Base-by-base conservation (phyloP, 305 asterid genomes). In the Striga hermonthica region DNA sequence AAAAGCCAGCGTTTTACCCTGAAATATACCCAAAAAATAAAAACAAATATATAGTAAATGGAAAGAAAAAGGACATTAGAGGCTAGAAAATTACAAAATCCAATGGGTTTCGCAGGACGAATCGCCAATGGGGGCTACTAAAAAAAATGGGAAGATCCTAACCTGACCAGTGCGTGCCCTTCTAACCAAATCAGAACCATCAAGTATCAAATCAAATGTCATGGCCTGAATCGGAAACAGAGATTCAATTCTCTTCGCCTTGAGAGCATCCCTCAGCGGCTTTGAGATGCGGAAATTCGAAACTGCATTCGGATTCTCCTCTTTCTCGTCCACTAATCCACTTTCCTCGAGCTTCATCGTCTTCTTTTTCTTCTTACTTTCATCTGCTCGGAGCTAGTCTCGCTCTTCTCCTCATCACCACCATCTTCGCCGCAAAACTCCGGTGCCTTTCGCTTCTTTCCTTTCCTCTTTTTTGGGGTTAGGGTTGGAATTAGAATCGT, bases 91-190 rank as follows among this genome's bases (percentile, higher is more conserved):
- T 22, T 22, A 22, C 31, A 22, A 22, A 22, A 22, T 22, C 31
- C 31, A 22, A 22, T 22, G 31, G 31, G 1, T 22, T 22, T 22
- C 1, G 2, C 31, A 22, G 31, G 31, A 22, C 31, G 1, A 22
- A 22, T 22, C 31, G 31, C 31, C 31, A 22, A 22, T 22, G 31
- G 31, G 31, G 31, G 31, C 31, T 22, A 22, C 31, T 22, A 13
- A 4, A 7, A 4, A 45, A 67, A 13, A 67, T 15, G 28, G 44
- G 16, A 37, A 56, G 9, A 66, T 9, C 35, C 71, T 53, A 70
- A 91, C 98, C 95, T 89, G 95, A 49, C 98, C 98, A 64, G 98
- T 91, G 39, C 92, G 83, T 0, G 98, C 97, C 61, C 96, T 82
- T 39, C 98, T 97, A 45, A 91, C 90, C 87, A 91, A 81, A 84